Evolutionary conservation across 2,329 filamentous ascomycete species (phyloP), one percentile per base, ranked within the genome.

Genomic region (Paradendryphiella salina): DNA sequence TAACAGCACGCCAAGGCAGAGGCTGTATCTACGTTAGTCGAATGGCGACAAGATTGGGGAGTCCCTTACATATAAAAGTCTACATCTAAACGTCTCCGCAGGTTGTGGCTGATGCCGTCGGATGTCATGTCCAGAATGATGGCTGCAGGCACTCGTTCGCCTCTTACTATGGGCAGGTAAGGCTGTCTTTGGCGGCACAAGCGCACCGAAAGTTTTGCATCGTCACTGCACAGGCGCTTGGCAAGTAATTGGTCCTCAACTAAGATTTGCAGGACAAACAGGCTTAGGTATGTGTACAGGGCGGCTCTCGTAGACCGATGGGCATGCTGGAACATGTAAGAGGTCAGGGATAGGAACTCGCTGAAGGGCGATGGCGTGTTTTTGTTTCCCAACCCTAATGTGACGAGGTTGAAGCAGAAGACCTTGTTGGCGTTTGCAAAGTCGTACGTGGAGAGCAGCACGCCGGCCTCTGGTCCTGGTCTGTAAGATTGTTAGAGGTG

Each of bases 381-480:
- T 61, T 86, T 86, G 40, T 73, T 75, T 20, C 85, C 84, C 1
- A 85, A 74, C 5, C 82, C 67, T 18, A 85, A 69, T 2, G 84
- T 86, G 43, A 96, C 84, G 35, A 99, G 76, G 63, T 88, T 92
- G 70, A 89, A 88, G 72, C 90, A 93, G 73, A 99, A 97, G 7
- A 96, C 80, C 74, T 96, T 97, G 77, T 97, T 99, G 28, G 92
- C 88, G 67, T 96, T 88, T 3, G 86, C 85, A 70, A 97, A 97
- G 71, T 97, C 94, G 70, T 97, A 99, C 0, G 90, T 87, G 0
- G 90, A 86, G 28, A 99, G 80, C 3, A 97, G 76, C 2, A 95
- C 80, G 4, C 92, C 86, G 13, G 90, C 88, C 71, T 92, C 86
- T 51, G 86, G 82, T 2, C 86, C 85, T 1, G 94, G 94, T 59